phyloP scores from a whole-genome alignment of 2,329 filamentous ascomycete genomes.

The Parascedosporium putredinis region DNA sequence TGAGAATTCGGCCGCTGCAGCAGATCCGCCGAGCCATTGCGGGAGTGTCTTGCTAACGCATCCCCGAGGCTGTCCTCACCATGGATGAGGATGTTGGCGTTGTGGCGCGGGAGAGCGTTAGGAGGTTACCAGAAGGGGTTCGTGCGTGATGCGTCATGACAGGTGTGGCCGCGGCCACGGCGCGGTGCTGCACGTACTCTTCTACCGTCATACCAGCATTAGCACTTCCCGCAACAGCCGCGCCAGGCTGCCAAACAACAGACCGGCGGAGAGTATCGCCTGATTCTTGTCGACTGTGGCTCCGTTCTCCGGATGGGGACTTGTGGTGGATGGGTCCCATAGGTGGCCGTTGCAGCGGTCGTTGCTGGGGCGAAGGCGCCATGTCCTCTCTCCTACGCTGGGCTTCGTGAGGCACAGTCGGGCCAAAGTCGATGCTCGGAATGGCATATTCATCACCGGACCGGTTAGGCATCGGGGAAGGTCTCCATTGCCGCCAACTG shows the following conservation, averaged over 20 bases:
- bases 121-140: constrained; percentile 38
- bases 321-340: constrained; percentile 15
- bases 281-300: constrained; percentile 36
- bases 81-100: constrained; percentile 34
- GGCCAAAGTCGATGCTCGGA: constrained; percentile 75
- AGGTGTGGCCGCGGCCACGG: constrained; percentile 41
- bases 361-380: constrained; percentile 9
- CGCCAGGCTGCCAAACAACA: constrained; percentile 70
- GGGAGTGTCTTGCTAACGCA: constrained; percentile 29
- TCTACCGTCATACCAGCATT: constrained; percentile 59
- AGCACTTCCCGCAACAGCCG: constrained; percentile 31
- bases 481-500: constrained; percentile 51
- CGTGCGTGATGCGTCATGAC: constrained; percentile 50
- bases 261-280: constrained; percentile 50
- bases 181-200: constrained; percentile 74
- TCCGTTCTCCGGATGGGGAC: constrained; percentile 15
- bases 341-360: constrained; percentile 12
- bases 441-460: constrained; percentile 39
- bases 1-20: constrained; percentile 46
- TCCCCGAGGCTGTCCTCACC: constrained; percentile 31
- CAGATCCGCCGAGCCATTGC: constrained; percentile 36
- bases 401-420: constrained; percentile 56
- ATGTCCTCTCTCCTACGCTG: constrained; percentile 19
- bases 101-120: constrained; percentile 20
- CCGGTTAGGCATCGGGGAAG: constrained; percentile 10